Evolutionary conservation across 164 flowering plant genomes (phyloP).

Genomic region (Buxus sempervirens): DNA sequence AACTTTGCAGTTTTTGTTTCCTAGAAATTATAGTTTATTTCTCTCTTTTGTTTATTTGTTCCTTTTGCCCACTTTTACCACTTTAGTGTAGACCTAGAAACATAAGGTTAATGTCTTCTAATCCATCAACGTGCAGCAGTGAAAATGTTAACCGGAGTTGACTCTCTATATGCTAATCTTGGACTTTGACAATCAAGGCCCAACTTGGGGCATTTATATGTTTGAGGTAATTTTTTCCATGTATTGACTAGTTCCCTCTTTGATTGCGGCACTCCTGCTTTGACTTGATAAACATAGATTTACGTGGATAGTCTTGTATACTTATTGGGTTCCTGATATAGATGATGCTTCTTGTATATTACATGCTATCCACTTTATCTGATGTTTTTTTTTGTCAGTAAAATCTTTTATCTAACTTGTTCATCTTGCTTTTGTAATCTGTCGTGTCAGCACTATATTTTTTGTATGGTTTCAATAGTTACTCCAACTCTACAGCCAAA

Average conservation of each 20-base stretch:
- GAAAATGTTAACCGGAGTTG: background rate
- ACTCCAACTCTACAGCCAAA: slow-evolving; percentile 35
- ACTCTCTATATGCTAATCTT: background rate
- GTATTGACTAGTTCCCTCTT: too few species aligned
- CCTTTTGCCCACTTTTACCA: background rate
- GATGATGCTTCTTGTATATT: too few species aligned
- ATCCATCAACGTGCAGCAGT: background rate
- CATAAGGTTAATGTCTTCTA: background rate
- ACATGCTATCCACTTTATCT: too few species aligned
- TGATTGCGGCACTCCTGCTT: background rate
- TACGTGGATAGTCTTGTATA: background rate
- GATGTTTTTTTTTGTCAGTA: background rate
- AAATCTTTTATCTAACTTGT: slow-evolving; percentile 38
- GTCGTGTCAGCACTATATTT: too few species aligned
- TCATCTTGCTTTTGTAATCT: slow-evolving; percentile 1
- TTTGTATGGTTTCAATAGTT: too few species aligned
- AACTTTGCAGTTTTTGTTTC: background rate
- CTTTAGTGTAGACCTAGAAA: background rate
- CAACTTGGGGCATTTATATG: background rate
- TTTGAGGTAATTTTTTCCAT: slow-evolving; percentile 2
- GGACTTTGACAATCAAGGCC: background rate
- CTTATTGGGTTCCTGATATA: background rate
- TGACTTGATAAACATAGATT: background rate
- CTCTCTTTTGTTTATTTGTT: background rate
- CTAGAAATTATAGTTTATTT: background rate